Evolutionary conservation across 306 rosid species (phyloP).

Genomic region (Senna tora): DNA sequence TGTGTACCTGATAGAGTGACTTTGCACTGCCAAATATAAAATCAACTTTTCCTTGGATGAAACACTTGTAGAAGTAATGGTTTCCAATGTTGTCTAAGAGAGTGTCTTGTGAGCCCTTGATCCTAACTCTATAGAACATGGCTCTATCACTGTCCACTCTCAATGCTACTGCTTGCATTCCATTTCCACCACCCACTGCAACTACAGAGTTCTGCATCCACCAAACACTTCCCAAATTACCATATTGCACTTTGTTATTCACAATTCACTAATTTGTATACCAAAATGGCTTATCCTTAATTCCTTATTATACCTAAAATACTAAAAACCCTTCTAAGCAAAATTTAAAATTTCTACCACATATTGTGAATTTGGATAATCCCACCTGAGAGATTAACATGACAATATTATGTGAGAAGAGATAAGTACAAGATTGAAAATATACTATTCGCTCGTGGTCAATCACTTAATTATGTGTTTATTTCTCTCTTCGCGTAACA

Average conservation of each 20-base stretch:
- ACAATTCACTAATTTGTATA: too few species aligned
- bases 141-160: conserved; percentile 81
- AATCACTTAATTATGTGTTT: too few species aligned
- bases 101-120: conserved; percentile 84
- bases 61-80: conserved; percentile 68
- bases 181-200: conserved; percentile 62
- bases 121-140: conserved; percentile 68
- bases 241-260: background rate
- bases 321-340: too few species aligned
- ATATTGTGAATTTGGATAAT: too few species aligned
- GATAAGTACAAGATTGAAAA: too few species aligned
- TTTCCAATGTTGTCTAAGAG: conserved; percentile 78
- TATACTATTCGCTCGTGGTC: too few species aligned
- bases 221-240: background rate
- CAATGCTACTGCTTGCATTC: conserved; percentile 93
- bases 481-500: too few species aligned
- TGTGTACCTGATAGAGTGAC: conserved; percentile 87
- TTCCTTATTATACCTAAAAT: too few species aligned
- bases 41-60: conserved; percentile 79
- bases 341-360: too few species aligned
- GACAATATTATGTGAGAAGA: too few species aligned
- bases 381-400: too few species aligned
- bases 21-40: conserved; percentile 78
- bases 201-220: conserved; percentile 69
- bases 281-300: too few species aligned